phyloP scores from a whole-genome alignment of 1,284 basidiomycete genomes.

The Cryptococcus deneoformans region DNA sequence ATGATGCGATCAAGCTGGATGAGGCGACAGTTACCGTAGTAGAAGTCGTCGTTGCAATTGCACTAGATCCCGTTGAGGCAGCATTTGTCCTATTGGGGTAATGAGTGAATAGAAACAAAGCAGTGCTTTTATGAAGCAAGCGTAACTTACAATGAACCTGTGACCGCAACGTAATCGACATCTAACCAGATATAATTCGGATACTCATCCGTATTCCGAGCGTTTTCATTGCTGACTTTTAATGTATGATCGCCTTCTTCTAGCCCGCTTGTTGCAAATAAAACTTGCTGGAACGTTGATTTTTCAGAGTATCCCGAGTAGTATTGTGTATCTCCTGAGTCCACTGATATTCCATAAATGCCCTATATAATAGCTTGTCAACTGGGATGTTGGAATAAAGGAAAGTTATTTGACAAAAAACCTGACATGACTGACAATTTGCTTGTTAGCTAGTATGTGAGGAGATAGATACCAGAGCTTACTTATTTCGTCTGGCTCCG shows the following conservation, averaged over 20 bases:
- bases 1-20: not conserved
- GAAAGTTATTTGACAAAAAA: not conserved
- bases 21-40: not conserved
- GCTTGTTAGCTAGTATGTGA: not conserved
- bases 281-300: slow-evolving; percentile 19
- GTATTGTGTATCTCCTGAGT: slow-evolving; percentile 20
- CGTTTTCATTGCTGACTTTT: slow-evolving; percentile 32
- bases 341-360: slow-evolving; percentile 30
- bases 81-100: not conserved
- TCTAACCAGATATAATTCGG: slow-evolving; percentile 28
- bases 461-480: slow-evolving; percentile 23
- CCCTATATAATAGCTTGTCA: slow-evolving; percentile 18
- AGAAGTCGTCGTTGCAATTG: slow-evolving; percentile 1
- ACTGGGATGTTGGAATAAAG: not conserved
- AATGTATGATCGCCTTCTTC: slow-evolving; percentile 25
- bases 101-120: not conserved
- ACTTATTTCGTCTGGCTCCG: slow-evolving; percentile 31
- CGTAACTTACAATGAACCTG: slow-evolving; percentile 24
- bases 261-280: slow-evolving; percentile 30
- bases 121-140: not conserved
- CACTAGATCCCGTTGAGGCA: slow-evolving; percentile 1
- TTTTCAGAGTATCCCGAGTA: slow-evolving; percentile 26
- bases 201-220: slow-evolving; percentile 22
- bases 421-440: not conserved
- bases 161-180: slow-evolving; percentile 28